Evolutionary conservation across 2,329 filamentous ascomycete species (phyloP).

Genomic region (Juglanconis juglandina): DNA sequence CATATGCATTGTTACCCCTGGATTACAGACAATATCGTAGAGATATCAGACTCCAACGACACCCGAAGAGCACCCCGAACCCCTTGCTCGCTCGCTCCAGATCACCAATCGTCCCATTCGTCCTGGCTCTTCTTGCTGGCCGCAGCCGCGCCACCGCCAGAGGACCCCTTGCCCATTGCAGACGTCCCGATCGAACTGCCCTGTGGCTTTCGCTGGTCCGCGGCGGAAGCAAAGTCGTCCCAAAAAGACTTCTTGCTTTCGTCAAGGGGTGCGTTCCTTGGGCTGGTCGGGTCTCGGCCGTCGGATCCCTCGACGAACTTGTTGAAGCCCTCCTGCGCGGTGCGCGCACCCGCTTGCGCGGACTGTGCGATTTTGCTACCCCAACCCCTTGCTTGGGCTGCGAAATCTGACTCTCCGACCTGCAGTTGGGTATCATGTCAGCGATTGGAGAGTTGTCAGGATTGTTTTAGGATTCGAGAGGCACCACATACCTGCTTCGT

Average conservation of each 20-base stretch:
- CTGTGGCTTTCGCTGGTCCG: constrained; percentile 47
- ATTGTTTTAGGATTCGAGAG: neutral
- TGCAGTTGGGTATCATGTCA: constrained; percentile 31
- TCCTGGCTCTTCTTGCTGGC: constrained; percentile 48
- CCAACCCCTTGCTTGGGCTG: constrained; percentile 60
- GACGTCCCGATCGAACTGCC: constrained; percentile 55
- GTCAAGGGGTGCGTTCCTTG: constrained; percentile 41
- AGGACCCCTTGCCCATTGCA: constrained; percentile 55
- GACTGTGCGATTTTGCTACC: constrained; percentile 65
- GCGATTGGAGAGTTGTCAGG: neutral
- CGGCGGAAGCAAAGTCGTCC: constrained; percentile 79
- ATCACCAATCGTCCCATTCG: constrained; percentile 64
- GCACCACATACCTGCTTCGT: constrained; percentile 70
- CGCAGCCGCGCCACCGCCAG: constrained; percentile 26
- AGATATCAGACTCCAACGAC: neutral
- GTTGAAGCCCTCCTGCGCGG: constrained; percentile 74
- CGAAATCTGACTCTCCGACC: constrained; percentile 78
- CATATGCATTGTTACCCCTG: neutral
- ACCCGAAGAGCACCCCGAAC: neutral
- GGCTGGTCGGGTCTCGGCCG: constrained; percentile 17
- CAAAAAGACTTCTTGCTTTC: constrained; percentile 80
- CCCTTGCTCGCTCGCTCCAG: neutral
- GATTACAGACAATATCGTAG: constrained; percentile 6
- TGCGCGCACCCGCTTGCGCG: constrained; percentile 67
- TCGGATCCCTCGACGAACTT: constrained; percentile 79